Conservation (phyloP, 305 asterid species). For the Fraxinus xanthoxyloides region DNA sequence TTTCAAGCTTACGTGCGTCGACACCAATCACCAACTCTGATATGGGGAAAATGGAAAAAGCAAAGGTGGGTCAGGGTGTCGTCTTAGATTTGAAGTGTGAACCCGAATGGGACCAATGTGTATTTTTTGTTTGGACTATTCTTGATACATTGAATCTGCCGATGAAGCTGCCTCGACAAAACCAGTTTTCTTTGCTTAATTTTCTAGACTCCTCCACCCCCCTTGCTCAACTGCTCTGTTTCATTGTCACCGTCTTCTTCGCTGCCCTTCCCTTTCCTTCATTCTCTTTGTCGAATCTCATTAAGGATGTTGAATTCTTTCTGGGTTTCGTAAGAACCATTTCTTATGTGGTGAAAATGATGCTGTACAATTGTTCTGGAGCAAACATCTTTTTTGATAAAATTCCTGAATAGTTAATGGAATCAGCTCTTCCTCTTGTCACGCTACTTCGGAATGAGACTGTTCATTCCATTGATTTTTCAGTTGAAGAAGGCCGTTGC, state of each 20-base stretch:
- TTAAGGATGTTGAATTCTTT: background rate
- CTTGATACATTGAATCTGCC: too few species aligned
- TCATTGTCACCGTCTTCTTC: background rate
- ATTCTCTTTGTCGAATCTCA: background rate
- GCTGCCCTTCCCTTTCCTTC: background rate
- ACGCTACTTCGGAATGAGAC: background rate
- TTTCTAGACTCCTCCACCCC: background rate
- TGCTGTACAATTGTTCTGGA: background rate
- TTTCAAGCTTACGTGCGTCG: too few species aligned
- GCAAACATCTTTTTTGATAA: background rate
- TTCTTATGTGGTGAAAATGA: background rate
- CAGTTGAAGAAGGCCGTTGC: background rate
- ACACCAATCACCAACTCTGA: too few species aligned
- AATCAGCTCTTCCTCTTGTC: background rate
- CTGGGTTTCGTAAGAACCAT: background rate
- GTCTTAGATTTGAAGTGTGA: too few species aligned
- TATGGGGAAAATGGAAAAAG: too few species aligned
- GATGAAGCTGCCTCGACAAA: too few species aligned
- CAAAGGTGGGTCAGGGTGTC: too few species aligned
- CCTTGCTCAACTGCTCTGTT: background rate
- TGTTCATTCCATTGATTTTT: background rate
- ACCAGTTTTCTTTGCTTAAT: background rate
- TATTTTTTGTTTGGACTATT: too few species aligned
- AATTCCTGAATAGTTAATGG: background rate
- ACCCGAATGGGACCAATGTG: too few species aligned